Evolutionary conservation across 257 asterid genomes (phyloP), one percentile per base, ranked within the genome.

Genomic region (Ajuga chamaepitys): DNA sequence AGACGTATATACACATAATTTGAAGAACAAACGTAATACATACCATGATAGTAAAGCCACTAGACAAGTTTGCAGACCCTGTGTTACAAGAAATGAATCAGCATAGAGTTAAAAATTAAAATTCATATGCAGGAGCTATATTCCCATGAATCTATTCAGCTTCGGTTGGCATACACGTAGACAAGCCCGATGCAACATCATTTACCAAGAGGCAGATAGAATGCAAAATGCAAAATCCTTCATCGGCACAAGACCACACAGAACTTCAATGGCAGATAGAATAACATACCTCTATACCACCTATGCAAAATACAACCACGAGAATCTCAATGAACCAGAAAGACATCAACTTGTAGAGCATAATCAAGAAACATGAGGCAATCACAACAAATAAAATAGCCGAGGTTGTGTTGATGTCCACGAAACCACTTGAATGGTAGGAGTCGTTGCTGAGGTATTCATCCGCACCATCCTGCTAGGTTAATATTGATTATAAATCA

Each of bases 21-120:
- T n/a, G n/a, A n/a, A n/a, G n/a, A n/a, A 13, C 17, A 14, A 44
- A 73, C 18, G 1, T 17, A 51, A 50, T 40, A 77, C 86, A 54
- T 89, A 93, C 98, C 98, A 89, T 63, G 97, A 87, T 64, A 93
- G 75, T 25, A 93, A 76, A 56, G 97, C 89, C 64, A 93, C 95
- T 66, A 93, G 81, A 82, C 98, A 93, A 62, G 96, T 89, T 75
- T 82, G 98, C 76, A 93, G 53, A 67, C 98, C 98, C 98, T 93
- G 89, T 30, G 76, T 41, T 76, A 70, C 26, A 73, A 56, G 50
- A 56, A 67, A 60, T 46, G 55, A 22, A 64, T 64, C 70, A 78
- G 75, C 41, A 57, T 52, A 38, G 58, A 59, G 17, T 30, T 66
- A 42, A 42, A 30, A 40, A 28, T 2, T 5, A 28, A 28, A 37